These are phyloP conservation scores for Ceratobasidium sp. DNA, from an alignment of 1,284 basidiomycete genomes.

Conservation along the genomic window DNA sequence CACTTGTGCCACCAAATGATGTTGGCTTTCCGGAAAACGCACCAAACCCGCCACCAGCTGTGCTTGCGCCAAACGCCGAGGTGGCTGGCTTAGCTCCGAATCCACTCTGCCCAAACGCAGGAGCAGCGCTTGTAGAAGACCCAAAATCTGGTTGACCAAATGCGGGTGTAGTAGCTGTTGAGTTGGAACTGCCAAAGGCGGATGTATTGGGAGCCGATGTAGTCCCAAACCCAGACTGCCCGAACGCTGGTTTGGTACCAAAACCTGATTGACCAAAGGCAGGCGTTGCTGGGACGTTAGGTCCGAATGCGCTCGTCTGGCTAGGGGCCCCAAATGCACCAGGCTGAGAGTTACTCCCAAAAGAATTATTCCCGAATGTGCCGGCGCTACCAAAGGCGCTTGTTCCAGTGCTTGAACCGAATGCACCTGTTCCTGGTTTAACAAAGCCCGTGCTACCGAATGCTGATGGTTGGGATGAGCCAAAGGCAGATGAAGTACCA, in stretches of 20 bases:
- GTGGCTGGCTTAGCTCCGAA: conserved; percentile 49
- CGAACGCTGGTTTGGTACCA: conserved; percentile 47
- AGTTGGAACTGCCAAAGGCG: conserved; percentile 52
- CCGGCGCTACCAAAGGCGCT: conserved; percentile 44
- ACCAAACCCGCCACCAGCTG: conserved; percentile 29
- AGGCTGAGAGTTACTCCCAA: conserved; percentile 35
- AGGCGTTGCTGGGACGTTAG: conserved; percentile 45
- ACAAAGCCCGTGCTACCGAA: conserved; percentile 33
- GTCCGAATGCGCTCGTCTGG: conserved; percentile 50
- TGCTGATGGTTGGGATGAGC: conserved; percentile 17
- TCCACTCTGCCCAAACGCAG: conserved; percentile 55
- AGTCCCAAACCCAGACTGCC: conserved; percentile 41
- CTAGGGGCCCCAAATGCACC: conserved; percentile 50
- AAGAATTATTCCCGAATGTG: conserved; percentile 44
- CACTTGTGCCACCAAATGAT: conserved; percentile 28
- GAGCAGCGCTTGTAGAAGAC: conserved; percentile 46
- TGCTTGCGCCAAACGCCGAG: conserved; percentile 45
- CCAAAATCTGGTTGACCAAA: conserved; percentile 55
- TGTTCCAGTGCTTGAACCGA: conserved; percentile 44
- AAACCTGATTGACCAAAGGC: conserved; percentile 47
- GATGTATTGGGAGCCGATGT: conserved; percentile 48
- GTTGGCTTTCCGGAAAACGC: conserved; percentile 47
- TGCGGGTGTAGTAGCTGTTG: conserved; percentile 47
- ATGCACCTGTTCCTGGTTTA: conserved; percentile 46
- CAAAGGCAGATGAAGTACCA: conserved; percentile 14